Base-by-base conservation (phyloP, 23 red algal species). In the Chondrus crispus region DNA sequence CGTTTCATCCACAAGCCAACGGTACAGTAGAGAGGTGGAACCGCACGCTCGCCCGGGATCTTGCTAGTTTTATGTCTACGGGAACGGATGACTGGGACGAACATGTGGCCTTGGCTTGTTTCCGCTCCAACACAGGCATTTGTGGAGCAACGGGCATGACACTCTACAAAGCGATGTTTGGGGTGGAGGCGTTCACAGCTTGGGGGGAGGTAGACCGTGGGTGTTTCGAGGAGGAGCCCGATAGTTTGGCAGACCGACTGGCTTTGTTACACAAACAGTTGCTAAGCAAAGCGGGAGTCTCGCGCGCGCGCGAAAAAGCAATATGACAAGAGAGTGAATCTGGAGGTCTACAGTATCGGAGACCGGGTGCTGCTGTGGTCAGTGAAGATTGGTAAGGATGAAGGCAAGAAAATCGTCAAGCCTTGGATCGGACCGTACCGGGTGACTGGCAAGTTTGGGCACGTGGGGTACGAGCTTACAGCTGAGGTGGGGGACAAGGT, bases 81-180 rank as follows among this genome's bases (percentile, higher is more conserved):
- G 46, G 51, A 68, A 19, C 32, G 44, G 37, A 77, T 8, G 51
- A 62, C 0, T 83, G 51, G 78, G 78, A 83, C 46, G 41, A 63
- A 24, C 78, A 83, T 28, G 24, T 83, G 26, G 46, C 78, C 1
- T 22, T 83, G 0, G 78, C 78, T 11, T 1, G 32, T 2, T 83
- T 83, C 51, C 9, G 46, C 8, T 83, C 52, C 46, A 83, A 63
- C 46, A 60, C 50, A 60, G 45, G 46, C 29, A 0, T 53, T 28
- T 58, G 32, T 0, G 51, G 40, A 16, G 48, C 78, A 11, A 83
- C 52, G 8, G 45, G 1, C 32, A 2, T 53, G 9, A 83, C 2
- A 7, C 78, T 1, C 8, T 83, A 40, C 52, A 53, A 60, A 26
- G 78, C 78, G 28, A 58, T 83, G 78, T 83, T 83, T 60, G 78